Base-by-base conservation (phyloP, 352 stramenopile genomes). In the Globisporangium parvum region DNA sequence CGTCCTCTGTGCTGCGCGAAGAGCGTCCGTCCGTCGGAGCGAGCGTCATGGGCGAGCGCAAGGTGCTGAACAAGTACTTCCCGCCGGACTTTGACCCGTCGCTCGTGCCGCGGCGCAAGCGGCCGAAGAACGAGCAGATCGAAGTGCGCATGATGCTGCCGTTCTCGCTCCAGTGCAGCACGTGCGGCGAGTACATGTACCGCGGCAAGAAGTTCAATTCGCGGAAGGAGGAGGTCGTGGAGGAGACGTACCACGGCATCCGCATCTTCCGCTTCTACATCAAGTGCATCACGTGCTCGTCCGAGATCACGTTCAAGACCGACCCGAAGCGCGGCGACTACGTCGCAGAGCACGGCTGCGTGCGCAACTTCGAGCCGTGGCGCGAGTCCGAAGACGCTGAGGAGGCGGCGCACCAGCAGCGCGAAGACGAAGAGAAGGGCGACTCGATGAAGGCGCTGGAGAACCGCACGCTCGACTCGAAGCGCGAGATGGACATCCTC, bases 21-120 rank as follows among this genome's bases (percentile, higher is more conserved):
- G 4, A 37, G n/a, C n/a, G n/a, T n/a, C n/a, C n/a, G n/a, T n/a
- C n/a, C n/a, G n/a, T n/a, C n/a, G n/a, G n/a, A n/a, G 31, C 10
- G 10, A 37, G 4, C 10, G 31, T 37, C 31, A 99, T 99, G 97
- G 97, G 96, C 65, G 97, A 99, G 80, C 92, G 97, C 59, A 99
- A 99, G 80, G 96, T 99, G 51, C 76, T 99, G 26, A 99, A 99
- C 85, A 99, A 99, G 75, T 99, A 99, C 79, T 98, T 99, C 79
- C 96, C 96, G 12, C 85, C 96, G 64, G 96, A 99, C 77, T 99
- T 99, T 69, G 97, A 99, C 83, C 96, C 96, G 53, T 89, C 85
- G 59, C 81, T 98, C 49, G 84, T 99, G 51, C 96, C 95, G 9
- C 77, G 88, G 11, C 80, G 86, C 28, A 98, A 98, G 71, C 94